Base-by-base conservation (phyloP, 2,329 filamentous ascomycete species). In the Botrytis galanthina region DNA sequence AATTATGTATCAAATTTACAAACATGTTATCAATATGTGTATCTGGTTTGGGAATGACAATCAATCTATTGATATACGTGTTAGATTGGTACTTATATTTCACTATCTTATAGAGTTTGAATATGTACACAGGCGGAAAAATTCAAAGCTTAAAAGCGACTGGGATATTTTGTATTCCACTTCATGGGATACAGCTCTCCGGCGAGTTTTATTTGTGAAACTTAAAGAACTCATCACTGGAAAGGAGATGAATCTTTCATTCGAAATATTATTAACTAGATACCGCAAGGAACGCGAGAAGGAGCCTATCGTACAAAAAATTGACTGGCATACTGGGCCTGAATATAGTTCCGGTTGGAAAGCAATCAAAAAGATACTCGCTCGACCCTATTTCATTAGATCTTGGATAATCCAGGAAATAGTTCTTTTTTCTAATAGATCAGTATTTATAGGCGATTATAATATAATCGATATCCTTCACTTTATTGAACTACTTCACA, bases 181-280 rank as follows among this genome's bases (percentile, higher is more conserved):
- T 6, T 2, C 2, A 1, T 51, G 22, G 48, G 1, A 14, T n/a
- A 14, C 10, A 10, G 0, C n/a, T n/a, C 0, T 0, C 1, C n/a
- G 9, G 48, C 26, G 22, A 51, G 1, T 3, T 6, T 1, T n/a
- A 2, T n/a, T 14, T 51, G 4, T 4, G 46, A 10, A 12, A 51
- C 9, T 51, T n/a, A 26, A 3, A 14, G 10, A 51, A 4, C 2
- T 51, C 4, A 51, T 51, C 26, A 4, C 4, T 51, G 22, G 26
- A 51, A n/a, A n/a, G 48, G 4, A 3, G n/a, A 14, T 0, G 4
- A 0, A n/a, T 51, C 1, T 51, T 4, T 4, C 22, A 12, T 5
- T 26, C 0, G 9, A 48, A n/a, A n/a, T 4, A 14, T 2, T 6
- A 6, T 4, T 0, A n/a, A 10, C 10, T n/a, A 6, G 14, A 14